Evolutionary conservation across 1,284 basidiomycete species (phyloP).

Genomic region (Porodaedalea pini): DNA sequence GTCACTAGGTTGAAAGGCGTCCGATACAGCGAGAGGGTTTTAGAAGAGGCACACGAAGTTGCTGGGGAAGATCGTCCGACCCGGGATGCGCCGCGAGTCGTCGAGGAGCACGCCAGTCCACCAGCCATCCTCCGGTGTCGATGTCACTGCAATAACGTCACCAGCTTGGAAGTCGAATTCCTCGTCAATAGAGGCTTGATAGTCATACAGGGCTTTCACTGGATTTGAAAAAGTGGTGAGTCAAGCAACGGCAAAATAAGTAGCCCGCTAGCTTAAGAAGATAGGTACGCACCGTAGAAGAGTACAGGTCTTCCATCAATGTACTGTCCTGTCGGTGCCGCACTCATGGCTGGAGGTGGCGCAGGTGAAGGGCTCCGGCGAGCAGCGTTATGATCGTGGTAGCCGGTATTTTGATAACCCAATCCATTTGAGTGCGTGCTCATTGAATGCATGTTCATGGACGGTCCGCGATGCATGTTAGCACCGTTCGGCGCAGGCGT

Average conservation of each 20-base stretch:
- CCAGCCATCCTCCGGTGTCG: conserved; percentile 92
- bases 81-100: conserved; percentile 73
- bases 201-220: conserved; percentile 95
- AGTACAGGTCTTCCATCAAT: conserved; percentile 75
- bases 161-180: conserved; percentile 91
- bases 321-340: conserved; percentile 61
- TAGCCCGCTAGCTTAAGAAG: background rate
- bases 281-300: conserved; percentile 66
- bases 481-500: conserved; percentile 25
- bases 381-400: conserved; percentile 13
- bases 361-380: conserved; percentile 13
- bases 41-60: conserved; percentile 82
- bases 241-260: background rate
- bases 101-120: conserved; percentile 87
- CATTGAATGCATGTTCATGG: background rate
- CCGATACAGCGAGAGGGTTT: too few relatives aligned
- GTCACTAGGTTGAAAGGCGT: too few relatives aligned
- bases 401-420: conserved; percentile 14
- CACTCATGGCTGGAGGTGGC: conserved; percentile 21
- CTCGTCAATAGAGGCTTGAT: conserved; percentile 79
- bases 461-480: conserved; percentile 19
- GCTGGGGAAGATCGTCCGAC: conserved; percentile 87
- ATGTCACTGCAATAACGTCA: conserved; percentile 90
- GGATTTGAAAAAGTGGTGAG: conserved; percentile 4
- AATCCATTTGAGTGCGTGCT: conserved; percentile 21